These are phyloP conservation scores for Talaromyces ruber DNA, from an alignment of 495 filamentous ascomycete genomes.

Conservation along the genomic window DNA sequence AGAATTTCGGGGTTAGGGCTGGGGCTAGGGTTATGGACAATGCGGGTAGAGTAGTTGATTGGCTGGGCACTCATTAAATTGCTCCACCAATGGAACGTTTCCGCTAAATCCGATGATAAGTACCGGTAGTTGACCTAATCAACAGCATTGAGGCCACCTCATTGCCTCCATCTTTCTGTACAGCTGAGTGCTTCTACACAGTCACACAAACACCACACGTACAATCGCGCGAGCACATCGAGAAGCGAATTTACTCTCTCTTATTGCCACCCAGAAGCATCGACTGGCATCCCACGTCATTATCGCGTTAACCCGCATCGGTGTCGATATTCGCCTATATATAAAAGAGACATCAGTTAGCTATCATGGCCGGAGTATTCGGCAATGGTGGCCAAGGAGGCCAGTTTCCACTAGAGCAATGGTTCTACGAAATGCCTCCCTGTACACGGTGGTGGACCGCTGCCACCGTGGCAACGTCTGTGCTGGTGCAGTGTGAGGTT, in stretches of 20 bases:
- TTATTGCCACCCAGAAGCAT: neutral
- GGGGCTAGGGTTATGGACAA: neutral
- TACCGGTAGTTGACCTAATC: neutral
- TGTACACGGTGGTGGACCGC: slow-evolving; percentile 96
- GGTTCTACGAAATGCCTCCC: slow-evolving; percentile 97
- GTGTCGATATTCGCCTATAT: neutral
- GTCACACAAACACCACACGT: neutral
- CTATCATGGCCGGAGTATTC: slow-evolving; percentile 34
- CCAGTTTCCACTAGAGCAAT: slow-evolving; percentile 83
- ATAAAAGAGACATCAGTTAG: neutral
- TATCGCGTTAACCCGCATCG: neutral
- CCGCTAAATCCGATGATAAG: neutral
- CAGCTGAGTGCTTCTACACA: neutral
- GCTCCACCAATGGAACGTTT: neutral
- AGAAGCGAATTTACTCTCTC: neutral
- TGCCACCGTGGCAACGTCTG: slow-evolving; percentile 79
- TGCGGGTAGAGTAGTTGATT: neutral
- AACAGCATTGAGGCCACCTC: neutral
- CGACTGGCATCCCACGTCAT: neutral
- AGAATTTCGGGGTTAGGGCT: too few species aligned
- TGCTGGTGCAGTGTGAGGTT: slow-evolving; percentile 86
- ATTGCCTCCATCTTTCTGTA: neutral
- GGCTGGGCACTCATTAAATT: neutral
- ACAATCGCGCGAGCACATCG: neutral
- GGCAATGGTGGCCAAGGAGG: slow-evolving; percentile 46